Evolutionary conservation across 371 early-diverging fungal genomes (phyloP), one percentile per base, ranked within the genome.

Genomic region (Mortierella sp.): DNA sequence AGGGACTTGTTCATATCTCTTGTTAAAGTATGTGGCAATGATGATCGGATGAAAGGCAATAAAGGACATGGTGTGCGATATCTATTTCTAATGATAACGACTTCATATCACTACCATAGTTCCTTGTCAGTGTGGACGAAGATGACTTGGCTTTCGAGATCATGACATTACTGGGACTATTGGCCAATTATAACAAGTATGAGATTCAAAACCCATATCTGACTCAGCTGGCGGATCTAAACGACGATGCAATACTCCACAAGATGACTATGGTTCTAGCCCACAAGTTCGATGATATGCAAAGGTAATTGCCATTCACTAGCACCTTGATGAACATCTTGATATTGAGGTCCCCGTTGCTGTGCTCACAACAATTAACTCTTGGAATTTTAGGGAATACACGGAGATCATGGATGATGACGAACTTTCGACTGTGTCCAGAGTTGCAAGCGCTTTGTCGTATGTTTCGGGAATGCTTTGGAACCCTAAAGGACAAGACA

Each of bases 171-270:
- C 68, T 86, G 60, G 82, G 83, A 2, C 64, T 88, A 64, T 72
- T 88, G 52, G 82, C 86, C 23, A 88, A 85, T 63, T 88, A 88
- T 69, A 88, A 86, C 83, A 88, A 85, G 51, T 83, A 85, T 46
- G 88, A 88, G 70, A 68, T 75, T 25, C 75, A 77, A 56, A 88
- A 88, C 60, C 82, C 83, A 9, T 86, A 87, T 58, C 68, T 84
- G 19, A 44, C 58, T 16, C 70, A 68, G 25, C 65, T 86, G 21
- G 50, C 81, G n/a, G 72, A 62, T 7, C 66, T 81, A 56, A 74
- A 72, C 23, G 77, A 86, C 21, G 61, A 51, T 4, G 51, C 55
- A 11, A 69, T 81, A 21, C 60, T 75, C 23, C 72, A 74, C 73
- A 83, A 70, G 55, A 82, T 86, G 50, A 70, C 77, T 12, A 46